phyloP scores from a whole-genome alignment of 2,329 filamentous ascomycete species.

The Botrytis squamosa region DNA sequence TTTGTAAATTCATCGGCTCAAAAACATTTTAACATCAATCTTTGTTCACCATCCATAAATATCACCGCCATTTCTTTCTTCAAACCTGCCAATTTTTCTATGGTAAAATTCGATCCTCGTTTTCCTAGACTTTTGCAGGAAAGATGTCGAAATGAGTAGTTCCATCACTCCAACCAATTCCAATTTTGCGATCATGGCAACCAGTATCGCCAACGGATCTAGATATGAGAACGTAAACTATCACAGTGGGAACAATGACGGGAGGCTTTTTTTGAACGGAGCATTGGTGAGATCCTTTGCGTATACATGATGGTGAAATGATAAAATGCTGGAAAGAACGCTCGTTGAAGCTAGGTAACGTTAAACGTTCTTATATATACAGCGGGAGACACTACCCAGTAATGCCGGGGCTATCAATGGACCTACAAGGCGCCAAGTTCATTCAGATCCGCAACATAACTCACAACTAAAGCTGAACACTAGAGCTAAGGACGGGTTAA shows the following conservation, averaged over 20 bases:
- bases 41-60: not conserved
- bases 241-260: not conserved
- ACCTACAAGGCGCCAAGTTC: not conserved
- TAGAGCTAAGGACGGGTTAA: not conserved
- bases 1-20: not conserved
- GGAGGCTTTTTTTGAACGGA: not conserved
- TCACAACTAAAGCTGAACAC: not conserved
- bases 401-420: not conserved
- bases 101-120: not conserved
- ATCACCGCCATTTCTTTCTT: not conserved
- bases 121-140: not conserved
- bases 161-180: not conserved
- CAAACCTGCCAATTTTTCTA: not conserved
- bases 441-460: not conserved
- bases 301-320: not conserved
- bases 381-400: not conserved
- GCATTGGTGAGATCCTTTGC: too few species aligned
- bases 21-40: not conserved
- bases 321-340: not conserved
- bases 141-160: not conserved
- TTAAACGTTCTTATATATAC: not conserved
- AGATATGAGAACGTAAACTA: not conserved
- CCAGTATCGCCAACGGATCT: not conserved
- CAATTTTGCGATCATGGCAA: not conserved
- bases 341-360: not conserved